Conservation (phyloP, 1,284 basidiomycete genomes). For the Inonotus hispidus region DNA sequence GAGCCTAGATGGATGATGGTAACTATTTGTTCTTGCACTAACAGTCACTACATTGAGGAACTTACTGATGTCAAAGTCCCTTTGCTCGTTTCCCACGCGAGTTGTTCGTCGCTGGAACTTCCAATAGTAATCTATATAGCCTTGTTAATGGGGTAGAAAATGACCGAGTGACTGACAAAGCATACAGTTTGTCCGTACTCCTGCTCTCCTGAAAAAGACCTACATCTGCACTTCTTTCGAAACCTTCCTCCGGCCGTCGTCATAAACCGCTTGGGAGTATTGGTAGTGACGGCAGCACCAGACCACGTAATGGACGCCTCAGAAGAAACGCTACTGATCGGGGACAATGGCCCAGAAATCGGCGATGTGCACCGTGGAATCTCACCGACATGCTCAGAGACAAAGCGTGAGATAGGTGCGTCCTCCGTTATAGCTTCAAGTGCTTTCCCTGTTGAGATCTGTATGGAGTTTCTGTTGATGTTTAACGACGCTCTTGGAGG, state of each 20-base stretch:
- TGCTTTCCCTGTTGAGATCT: background rate
- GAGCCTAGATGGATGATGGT: background rate
- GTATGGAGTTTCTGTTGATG: background rate
- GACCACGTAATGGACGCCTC: background rate
- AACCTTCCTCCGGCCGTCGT: background rate
- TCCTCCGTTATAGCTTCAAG: background rate
- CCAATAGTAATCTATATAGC: slow-evolving; percentile 8
- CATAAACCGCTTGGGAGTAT: background rate
- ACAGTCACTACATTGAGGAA: background rate
- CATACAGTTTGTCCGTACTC: slow-evolving; percentile 1
- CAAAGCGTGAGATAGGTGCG: background rate
- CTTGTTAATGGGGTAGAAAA: background rate
- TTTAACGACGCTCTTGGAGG: background rate
- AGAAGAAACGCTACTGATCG: background rate
- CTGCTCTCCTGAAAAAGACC: background rate
- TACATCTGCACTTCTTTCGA: background rate
- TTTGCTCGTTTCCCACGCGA: background rate
- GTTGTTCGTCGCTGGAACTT: background rate
- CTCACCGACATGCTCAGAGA: background rate
- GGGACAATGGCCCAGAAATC: background rate
- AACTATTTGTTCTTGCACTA: background rate
- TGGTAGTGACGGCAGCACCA: background rate
- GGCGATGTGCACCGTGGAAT: background rate
- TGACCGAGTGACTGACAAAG: background rate
- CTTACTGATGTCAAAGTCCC: slow-evolving; percentile 10